These are phyloP conservation scores for Grosmannia serpens DNA, from an alignment of 2,329 filamentous ascomycete genomes.

Conservation along the genomic window DNA sequence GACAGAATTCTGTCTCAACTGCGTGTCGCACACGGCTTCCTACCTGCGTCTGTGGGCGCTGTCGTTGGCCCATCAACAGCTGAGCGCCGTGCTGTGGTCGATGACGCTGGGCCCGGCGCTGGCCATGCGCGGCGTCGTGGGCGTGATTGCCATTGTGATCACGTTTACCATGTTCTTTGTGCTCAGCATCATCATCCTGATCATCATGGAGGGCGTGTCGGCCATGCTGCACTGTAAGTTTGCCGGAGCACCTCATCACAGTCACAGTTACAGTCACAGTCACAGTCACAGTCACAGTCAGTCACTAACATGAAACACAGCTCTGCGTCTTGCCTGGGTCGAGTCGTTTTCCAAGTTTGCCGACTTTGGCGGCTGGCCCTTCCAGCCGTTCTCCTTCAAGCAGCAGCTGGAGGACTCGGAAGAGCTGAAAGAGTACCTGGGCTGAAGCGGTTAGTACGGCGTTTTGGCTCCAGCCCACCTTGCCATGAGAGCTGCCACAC, in stretches of 20 bases:
- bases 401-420: conserved; percentile 74
- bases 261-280: no score
- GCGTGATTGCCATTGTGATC: conserved; percentile 69
- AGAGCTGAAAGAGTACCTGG: conserved; percentile 43
- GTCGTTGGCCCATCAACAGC: conserved; percentile 92
- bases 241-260: no score
- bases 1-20: conserved; percentile 94
- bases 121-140: conserved; percentile 48
- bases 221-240: conserved; percentile 68
- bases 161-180: conserved; percentile 87
- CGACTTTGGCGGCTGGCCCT: conserved; percentile 77
- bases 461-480: not conserved
- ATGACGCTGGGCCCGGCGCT: conserved; percentile 87
- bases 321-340: conserved; percentile 82
- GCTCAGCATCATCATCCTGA: conserved; percentile 57
- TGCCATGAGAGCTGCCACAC: not conserved
- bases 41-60: conserved; percentile 98
- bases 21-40: conserved; percentile 95
- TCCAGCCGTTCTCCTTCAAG: conserved; percentile 82
- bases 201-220: conserved; percentile 91
- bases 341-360: conserved; percentile 98
- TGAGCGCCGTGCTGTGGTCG: conserved; percentile 88
- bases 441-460: conserved; percentile 18
- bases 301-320: conserved; percentile 10
- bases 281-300: no score